These are phyloP conservation scores for Candida awuae DNA, from an alignment of 805 yeast genomes.

Conservation along the genomic window DNA sequence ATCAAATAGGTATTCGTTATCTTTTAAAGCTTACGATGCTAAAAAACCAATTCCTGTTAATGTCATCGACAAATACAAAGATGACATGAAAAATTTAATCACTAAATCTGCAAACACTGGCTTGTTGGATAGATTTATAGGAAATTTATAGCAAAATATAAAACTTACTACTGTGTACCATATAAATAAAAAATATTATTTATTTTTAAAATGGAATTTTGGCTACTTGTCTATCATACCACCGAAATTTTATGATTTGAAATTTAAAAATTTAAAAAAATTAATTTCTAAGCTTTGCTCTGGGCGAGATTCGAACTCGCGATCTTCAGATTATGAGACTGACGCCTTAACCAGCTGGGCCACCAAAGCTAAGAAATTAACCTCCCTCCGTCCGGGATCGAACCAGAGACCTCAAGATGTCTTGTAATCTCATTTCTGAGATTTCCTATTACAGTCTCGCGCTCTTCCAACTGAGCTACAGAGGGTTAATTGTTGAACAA, in stretches of 20 bases:
- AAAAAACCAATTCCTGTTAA: slow-evolving; percentile 7
- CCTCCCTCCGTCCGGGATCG: slow-evolving; percentile 13
- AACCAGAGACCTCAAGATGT: slow-evolving; percentile 18
- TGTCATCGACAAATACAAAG: slow-evolving; percentile 6
- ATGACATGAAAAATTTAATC: slow-evolving; percentile 3
- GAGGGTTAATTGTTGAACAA: slow-evolving; percentile 11
- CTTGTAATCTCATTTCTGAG: slow-evolving; percentile 2
- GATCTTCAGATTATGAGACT: slow-evolving; percentile 35
- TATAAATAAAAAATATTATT: slow-evolving; percentile 10
- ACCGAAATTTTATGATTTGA: not conserved
- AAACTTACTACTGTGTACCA: not conserved
- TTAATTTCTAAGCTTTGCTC: slow-evolving; percentile 18
- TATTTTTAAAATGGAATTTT: slow-evolving; percentile 19
- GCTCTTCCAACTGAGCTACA: slow-evolving; percentile 21
- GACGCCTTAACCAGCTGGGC: slow-evolving; percentile 36
- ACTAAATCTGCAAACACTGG: slow-evolving; percentile 1
- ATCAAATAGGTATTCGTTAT: slow-evolving; percentile 13
- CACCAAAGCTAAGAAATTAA: slow-evolving; percentile 24
- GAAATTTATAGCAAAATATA: not conserved
- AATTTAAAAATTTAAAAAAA: slow-evolving; percentile 9
- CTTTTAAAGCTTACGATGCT: slow-evolving; percentile 22
- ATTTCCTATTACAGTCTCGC: slow-evolving; percentile 15
- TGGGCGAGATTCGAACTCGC: slow-evolving; percentile 35
- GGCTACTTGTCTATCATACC: too few species aligned
- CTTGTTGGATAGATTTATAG: slow-evolving; percentile 1